A percentile compares a stretch with the other conserved stretches of the same genome.
Evolutionary conservation across 148 eudicot species (phyloP).

Genomic region (Camellia granthamiana): DNA sequence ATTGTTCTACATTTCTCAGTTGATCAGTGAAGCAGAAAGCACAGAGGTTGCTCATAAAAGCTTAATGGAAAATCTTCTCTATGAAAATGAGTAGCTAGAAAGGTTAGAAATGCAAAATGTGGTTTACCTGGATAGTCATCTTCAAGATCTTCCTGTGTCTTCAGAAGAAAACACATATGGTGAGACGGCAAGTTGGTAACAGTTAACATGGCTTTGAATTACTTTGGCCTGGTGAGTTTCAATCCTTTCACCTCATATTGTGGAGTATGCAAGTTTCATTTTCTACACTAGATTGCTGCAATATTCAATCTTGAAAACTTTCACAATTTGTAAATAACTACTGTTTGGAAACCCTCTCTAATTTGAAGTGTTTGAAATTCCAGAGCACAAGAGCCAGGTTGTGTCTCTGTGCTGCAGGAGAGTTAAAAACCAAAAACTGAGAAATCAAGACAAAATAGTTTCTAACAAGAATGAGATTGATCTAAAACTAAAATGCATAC

Average conservation of each 20-base stretch:
- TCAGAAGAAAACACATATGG: conserved; percentile 21
- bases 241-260: not conserved
- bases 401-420: conserved; percentile 74
- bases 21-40: conserved; percentile 43
- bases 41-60: conserved; percentile 41
- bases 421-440: conserved; percentile 51
- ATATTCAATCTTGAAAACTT: not conserved
- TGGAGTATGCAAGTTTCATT: not conserved
- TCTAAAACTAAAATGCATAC: conserved; percentile 35
- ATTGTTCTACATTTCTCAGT: conserved; percentile 60
- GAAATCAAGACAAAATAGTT: conserved; percentile 49
- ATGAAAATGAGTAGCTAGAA: conserved; percentile 44
- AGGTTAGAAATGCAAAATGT: conserved; percentile 47
- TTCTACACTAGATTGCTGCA: not conserved
- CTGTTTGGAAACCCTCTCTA: not conserved
- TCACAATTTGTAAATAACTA: not conserved
- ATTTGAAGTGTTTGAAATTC: conserved; percentile 17
- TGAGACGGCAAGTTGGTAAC: conserved; percentile 24
- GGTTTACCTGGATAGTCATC: conserved; percentile 38
- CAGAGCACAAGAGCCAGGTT: conserved; percentile 73
- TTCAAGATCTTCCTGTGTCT: conserved; percentile 59
- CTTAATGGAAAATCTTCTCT: conserved; percentile 48
- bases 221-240: conserved; percentile 65
- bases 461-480: conserved; percentile 46
- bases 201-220: conserved; percentile 40